Base-by-base conservation (phyloP, 2,329 filamentous ascomycete genomes). In the Fusarium nurragi region DNA sequence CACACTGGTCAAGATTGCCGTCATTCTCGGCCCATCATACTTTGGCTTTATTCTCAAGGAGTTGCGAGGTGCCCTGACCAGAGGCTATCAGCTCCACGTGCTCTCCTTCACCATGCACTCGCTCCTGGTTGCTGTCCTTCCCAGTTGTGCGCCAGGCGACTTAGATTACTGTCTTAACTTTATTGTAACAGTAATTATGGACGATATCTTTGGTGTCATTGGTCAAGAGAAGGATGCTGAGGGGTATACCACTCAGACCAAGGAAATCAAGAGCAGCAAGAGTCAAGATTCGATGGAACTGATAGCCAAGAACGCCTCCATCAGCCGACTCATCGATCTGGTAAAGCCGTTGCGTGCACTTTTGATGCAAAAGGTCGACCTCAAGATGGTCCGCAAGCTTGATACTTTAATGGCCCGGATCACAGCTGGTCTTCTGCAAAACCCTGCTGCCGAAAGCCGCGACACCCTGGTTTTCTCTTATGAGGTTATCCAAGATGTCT, bases 221-320 rank as follows among this genome's bases (percentile, higher is more conserved):
- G 95, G 95, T 3, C 91, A 97, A 78, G 94, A 99, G 74, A 99
- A 99, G 77, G 95, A 99, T 71, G 94, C 94, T 0, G 93, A 97
- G 70, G 95, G 94, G 50, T 99, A 99, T 75, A 90, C 90, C 54
- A 97, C 89, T 75, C 91, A 94, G 77, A 97, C 96, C 90, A 97
- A 96, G 77, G 95, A 99, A 78, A 90, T 99, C 54, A 98, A 97
- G 81, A 95, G 92, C 77, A 97, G 92, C 82, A 99, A 98, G 82
- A 97, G 94, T 74, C 97, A 94, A 72, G 96, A 99, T 74, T 97
- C 95, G 0, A 96, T 98, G 89, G 94, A 98, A 76, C 83, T 98
- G 16, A 84, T 98, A 65, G 91, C 95, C 23, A 92, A 90, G 72
- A 93, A 89, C 44, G 89, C 92, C 3, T 94, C 93, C 2, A 83